Conservation (phyloP, 2,329 filamentous ascomycete genomes). For the Aspergillus sergii region DNA sequence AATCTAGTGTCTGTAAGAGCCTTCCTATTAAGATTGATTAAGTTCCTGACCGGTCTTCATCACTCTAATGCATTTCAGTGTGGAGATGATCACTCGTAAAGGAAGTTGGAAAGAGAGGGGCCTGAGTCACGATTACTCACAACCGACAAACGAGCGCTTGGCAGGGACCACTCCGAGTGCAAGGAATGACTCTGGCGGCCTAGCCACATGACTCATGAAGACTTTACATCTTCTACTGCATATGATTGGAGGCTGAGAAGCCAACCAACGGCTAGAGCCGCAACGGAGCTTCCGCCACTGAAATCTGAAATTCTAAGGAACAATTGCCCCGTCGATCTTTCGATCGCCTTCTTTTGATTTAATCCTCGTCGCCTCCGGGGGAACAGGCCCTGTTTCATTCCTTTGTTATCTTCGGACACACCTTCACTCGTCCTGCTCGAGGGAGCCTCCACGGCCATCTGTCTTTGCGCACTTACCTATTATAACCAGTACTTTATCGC, state of each 20-base stretch:
- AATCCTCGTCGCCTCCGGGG: not conserved
- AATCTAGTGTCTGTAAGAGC: not conserved
- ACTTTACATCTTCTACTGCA: not conserved
- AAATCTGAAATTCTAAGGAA: not conserved
- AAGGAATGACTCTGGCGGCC: no score
- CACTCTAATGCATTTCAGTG: not conserved
- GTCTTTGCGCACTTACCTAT: not conserved
- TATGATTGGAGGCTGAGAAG: not conserved
- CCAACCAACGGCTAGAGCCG: slow-evolving; percentile 2
- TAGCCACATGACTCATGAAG: not conserved
- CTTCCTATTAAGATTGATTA: not conserved
- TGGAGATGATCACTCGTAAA: not conserved
- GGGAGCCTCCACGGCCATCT: not conserved
- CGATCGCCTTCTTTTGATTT: not conserved
- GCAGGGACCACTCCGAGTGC: not conserved
- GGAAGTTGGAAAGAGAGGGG: not conserved
- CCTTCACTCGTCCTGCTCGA: no score
- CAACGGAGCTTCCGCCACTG: slow-evolving; percentile 1
- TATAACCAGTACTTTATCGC: not conserved
- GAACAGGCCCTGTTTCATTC: not conserved
- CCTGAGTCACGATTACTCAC: slow-evolving; percentile 20
- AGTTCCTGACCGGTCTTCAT: not conserved
- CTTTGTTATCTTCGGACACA: not conserved
- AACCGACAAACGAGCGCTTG: not conserved
- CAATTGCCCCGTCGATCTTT: not conserved